Base-by-base conservation (phyloP, 1,284 basidiomycete genomes). In the Stygiomarasmius scandens region DNA sequence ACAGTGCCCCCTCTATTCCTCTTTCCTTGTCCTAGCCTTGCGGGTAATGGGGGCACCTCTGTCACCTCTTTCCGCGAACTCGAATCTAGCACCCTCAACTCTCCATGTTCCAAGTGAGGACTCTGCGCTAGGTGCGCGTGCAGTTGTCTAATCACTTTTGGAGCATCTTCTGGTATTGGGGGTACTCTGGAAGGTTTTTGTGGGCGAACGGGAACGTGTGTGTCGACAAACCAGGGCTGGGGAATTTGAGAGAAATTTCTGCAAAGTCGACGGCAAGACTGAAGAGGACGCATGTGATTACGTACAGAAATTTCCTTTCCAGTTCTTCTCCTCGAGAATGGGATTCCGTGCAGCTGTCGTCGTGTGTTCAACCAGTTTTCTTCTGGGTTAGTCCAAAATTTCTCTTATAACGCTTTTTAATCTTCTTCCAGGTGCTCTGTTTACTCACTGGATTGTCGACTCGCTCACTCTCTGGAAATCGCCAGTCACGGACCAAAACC, bases 401-500 rank as follows among this genome's bases (percentile, higher is more conserved):
- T 49, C 52, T 32, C 19, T 19, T 41, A 8, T 48, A 11, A 27
- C n/a, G 36, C 2, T 49, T 36, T 50, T 4, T 50, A 19, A 24
- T 20, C 19, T 36, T 46, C 56, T 27, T 45, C 14, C 70, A 92
- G 90, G 90, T 52, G 77, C 87, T 51, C 77, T 93, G 4, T 92
- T 92, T 69, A 92, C 89, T 20, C 88, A 93, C 68, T 93, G 91
- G 91, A 92, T 91, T 63, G 90, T 90, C 29, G 90, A 93, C 75
- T 91, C 89, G 9, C 74, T 91, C 54, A 92, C 90, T 32, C 78
- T 93, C 44, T 93, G 91, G 90, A 91, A 90, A 74, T 83, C 87
- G 11, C 89, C 90, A 50, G 79, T 89, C 62, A 90, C 89, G 10
- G 89, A 92, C 65, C 83, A 85, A 58, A 83, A 89, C 64, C 79